Percentiles rank a stretch among this genome's conserved stretches.
phyloP scores from a whole-genome alignment of 345 rosid species.

The Garcia nutans region DNA sequence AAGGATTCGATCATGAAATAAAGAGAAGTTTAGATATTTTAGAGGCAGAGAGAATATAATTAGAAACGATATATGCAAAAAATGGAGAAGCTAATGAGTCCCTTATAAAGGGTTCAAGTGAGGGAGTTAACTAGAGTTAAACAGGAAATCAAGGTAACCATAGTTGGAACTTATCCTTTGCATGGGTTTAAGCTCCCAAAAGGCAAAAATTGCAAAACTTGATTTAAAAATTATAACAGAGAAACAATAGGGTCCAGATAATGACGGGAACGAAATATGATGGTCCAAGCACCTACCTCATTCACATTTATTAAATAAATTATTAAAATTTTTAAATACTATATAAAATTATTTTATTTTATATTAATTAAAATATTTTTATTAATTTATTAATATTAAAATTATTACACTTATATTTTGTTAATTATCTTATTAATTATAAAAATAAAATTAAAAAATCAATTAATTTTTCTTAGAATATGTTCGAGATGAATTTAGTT shows the following conservation, averaged over 20 bases:
- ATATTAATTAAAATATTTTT: too few relatives aligned
- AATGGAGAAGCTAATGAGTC: background rate
- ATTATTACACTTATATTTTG: too few relatives aligned
- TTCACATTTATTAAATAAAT: too few relatives aligned
- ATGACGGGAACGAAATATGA: background rate
- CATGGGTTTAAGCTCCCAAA: constrained; percentile 1
- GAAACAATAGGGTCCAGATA: background rate
- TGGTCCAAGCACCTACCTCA: too few relatives aligned
- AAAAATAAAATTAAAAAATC: too few relatives aligned
- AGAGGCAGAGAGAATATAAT: background rate
- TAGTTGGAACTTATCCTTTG: constrained; percentile 37
- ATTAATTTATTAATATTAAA: too few relatives aligned
- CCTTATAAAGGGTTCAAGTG: constrained; percentile 13
- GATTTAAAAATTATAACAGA: background rate
- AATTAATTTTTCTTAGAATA: too few relatives aligned
- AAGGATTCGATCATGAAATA: constrained; percentile 11
- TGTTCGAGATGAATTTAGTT: too few relatives aligned
- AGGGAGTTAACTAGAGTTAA: constrained; percentile 10
- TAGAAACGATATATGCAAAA: background rate
- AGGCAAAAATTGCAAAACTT: background rate
- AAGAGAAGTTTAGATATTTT: background rate
- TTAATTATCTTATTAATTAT: too few relatives aligned
- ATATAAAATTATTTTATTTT: too few relatives aligned
- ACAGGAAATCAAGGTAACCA: constrained; percentile 20
- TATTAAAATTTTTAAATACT: too few relatives aligned